Evolutionary conservation across 805 yeast species (phyloP).

Genomic region (Ogataea kodamae): DNA sequence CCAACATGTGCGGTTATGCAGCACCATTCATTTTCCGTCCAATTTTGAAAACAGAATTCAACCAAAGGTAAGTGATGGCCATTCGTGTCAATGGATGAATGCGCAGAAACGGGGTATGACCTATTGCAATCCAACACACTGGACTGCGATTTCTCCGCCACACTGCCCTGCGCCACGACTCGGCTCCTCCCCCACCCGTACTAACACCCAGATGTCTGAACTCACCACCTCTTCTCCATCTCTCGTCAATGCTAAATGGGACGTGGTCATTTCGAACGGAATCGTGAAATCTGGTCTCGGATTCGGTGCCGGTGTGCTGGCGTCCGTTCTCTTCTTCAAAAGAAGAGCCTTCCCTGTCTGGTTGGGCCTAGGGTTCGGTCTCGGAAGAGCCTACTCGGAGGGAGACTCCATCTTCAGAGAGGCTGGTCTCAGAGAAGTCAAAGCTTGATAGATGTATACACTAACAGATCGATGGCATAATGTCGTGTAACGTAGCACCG

Average conservation of each 20-base stretch:
- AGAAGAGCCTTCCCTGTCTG: constrained; percentile 98
- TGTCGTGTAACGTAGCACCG: too few relatives aligned
- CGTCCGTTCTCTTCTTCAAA: constrained; percentile 83
- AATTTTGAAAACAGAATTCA: constrained; percentile 3
- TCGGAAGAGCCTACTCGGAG: constrained; percentile 97
- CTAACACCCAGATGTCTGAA: constrained; percentile 22
- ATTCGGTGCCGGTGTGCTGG: constrained; percentile 92
- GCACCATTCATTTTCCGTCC: constrained; percentile 12
- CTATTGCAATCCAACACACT: too few relatives aligned
- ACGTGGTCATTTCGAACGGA: constrained; percentile 89
- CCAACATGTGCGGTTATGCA: constrained; percentile 7
- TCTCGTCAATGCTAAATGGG: constrained; percentile 59
- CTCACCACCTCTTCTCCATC: constrained; percentile 26
- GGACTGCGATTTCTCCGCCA: too few relatives aligned
- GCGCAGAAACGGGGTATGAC: too few relatives aligned
- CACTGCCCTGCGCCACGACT: too few relatives aligned
- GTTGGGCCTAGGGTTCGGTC: constrained; percentile 95
- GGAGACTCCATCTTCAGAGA: constrained; percentile 95
- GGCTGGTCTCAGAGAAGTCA: constrained; percentile 72
- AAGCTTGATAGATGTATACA: constrained; percentile 42
- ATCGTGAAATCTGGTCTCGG: constrained; percentile 95
- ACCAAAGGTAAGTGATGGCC: constrained; percentile 6
- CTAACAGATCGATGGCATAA: constrained; percentile 2
- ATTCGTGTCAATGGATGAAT: too few relatives aligned
- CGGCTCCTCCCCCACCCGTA: constrained; percentile 1